These are phyloP conservation scores for Cordyceps cateniannulata DNA, from an alignment of 2,329 filamentous ascomycete genomes.

Conservation along the genomic window DNA sequence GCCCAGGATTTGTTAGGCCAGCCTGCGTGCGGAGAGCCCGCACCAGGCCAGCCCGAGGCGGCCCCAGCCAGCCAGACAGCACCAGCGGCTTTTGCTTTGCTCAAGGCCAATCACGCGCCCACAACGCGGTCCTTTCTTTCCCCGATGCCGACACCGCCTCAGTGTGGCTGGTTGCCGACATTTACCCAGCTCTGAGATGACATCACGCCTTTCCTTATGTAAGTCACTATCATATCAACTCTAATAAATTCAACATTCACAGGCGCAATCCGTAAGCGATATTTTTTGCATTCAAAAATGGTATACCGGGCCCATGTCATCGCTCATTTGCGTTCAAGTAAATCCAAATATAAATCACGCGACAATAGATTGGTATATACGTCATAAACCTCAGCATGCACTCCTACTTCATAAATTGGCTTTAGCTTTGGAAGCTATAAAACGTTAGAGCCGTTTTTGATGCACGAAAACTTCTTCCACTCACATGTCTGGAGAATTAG, in stretches of 20 bases:
- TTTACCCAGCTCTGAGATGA: constrained; percentile 13
- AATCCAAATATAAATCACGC: background rate
- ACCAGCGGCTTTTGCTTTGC: background rate
- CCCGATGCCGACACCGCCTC: constrained; percentile 14
- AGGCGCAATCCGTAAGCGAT: too few relatives aligned
- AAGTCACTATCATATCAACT: background rate
- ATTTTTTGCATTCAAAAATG: too few relatives aligned
- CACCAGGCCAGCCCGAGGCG: background rate
- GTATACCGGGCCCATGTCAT: background rate
- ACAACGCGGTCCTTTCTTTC: constrained; percentile 12
- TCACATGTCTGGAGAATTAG: constrained; percentile 51
- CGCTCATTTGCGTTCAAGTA: background rate
- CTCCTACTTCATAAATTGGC: background rate
- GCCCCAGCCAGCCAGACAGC: background rate
- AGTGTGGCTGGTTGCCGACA: background rate
- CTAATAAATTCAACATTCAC: background rate
- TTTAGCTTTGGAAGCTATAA: constrained; percentile 10
- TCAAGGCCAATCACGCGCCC: constrained; percentile 11
- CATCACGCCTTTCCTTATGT: too few relatives aligned
- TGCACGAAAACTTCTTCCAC: constrained; percentile 13
- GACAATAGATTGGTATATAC: background rate
- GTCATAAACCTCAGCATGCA: background rate
- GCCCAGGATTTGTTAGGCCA: background rate
- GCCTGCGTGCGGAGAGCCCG: background rate
- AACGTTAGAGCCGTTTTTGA: background rate